Conservation (phyloP, 2,329 filamentous ascomycete species). For the Penicillium sp. region DNA sequence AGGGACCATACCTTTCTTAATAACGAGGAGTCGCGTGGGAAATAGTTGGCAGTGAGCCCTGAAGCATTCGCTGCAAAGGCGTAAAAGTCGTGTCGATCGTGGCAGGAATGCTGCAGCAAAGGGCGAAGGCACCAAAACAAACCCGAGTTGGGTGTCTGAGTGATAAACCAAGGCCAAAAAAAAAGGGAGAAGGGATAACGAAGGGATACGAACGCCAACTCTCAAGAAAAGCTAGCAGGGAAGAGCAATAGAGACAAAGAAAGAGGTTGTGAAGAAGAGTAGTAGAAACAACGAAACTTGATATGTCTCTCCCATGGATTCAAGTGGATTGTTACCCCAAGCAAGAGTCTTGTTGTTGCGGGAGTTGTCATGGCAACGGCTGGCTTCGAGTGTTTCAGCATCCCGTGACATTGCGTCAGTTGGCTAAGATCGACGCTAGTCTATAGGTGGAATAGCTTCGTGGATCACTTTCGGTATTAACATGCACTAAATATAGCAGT, state of each 20-base stretch:
- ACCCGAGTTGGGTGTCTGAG: conserved; percentile 8
- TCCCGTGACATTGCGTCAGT: conserved; percentile 17
- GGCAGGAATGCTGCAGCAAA: conserved; percentile 23
- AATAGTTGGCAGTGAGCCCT: conserved; percentile 16
- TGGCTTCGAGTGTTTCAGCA: conserved; percentile 14
- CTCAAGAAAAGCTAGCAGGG: conserved; percentile 11
- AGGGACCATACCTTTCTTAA: conserved; percentile 20
- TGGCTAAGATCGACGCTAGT: conserved; percentile 15
- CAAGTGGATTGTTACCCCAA: conserved; percentile 28
- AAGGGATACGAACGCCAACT: conserved; percentile 18
- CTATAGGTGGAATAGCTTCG: conserved; percentile 8
- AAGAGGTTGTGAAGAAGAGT: conserved; percentile 10
- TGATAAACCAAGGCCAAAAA: neutral
- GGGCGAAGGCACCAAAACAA: conserved; percentile 13
- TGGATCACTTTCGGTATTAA: conserved; percentile 1
- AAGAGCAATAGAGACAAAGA: conserved; percentile 6
- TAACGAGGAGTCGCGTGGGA: conserved; percentile 14
- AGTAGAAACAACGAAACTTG: conserved; percentile 19
- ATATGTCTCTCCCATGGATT: conserved; percentile 26
- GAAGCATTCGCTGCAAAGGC: conserved; percentile 10
- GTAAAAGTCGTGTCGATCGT: conserved; percentile 24
- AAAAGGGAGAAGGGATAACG: conserved; percentile 20
- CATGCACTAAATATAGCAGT: neutral
- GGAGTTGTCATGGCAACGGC: conserved; percentile 35
- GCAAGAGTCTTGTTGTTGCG: conserved; percentile 29